phyloP scores from a whole-genome alignment of 768 basidiomycete species.

The Trametes cubensis region DNA sequence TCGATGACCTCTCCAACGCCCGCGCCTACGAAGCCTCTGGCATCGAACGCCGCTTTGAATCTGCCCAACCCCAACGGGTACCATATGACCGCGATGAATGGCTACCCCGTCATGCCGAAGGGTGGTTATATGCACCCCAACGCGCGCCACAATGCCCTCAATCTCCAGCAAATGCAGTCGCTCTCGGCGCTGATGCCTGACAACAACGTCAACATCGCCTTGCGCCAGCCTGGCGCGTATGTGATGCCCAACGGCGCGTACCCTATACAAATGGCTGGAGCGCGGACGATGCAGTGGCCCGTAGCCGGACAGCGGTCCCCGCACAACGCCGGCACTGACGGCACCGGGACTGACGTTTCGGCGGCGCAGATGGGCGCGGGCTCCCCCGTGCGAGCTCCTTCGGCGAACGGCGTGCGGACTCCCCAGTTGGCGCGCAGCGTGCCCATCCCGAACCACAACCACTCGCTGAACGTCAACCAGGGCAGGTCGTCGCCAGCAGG shows the following conservation, averaged over 20 bases:
- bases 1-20: constrained; percentile 38
- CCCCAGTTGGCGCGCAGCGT: constrained; percentile 24
- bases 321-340: constrained; percentile 32
- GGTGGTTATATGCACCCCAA: constrained; percentile 37
- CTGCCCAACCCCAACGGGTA: constrained; percentile 49
- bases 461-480: constrained; percentile 19
- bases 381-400: constrained; percentile 52
- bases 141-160: constrained; percentile 46
- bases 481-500: constrained; percentile 29
- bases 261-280: constrained; percentile 43
- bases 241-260: constrained; percentile 42
- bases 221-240: constrained; percentile 40
- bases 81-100: constrained; percentile 32
- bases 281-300: constrained; percentile 46
- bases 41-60: constrained; percentile 40
- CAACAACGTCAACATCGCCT: constrained; percentile 29
- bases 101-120: constrained; percentile 48
- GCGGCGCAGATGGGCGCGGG: constrained; percentile 39
- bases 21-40: constrained; percentile 52
- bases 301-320: constrained; percentile 26
- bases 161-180: constrained; percentile 59
- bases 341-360: constrained; percentile 31
- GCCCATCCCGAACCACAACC: constrained; percentile 20
- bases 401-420: constrained; percentile 58
- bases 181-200: constrained; percentile 36